Base-by-base conservation (phyloP, 345 rosid species). In the Eucalyptus pumila region DNA sequence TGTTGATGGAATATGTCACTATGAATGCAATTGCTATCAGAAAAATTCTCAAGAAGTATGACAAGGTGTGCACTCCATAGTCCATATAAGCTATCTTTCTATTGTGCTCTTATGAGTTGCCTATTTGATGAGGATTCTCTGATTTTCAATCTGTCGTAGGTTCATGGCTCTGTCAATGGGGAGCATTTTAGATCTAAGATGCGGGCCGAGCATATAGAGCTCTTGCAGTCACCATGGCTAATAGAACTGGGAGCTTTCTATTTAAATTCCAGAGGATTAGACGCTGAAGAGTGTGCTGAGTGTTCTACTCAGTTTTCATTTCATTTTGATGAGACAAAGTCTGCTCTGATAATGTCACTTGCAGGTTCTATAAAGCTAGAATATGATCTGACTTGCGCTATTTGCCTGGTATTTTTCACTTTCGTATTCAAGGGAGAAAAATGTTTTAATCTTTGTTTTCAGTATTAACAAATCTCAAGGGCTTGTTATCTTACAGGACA, bases 171-270 rank as follows among this genome's bases (percentile, higher is more conserved):
- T 86, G 95, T 85, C 15, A 95, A 92, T 90, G 99, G 99, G 86
- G 95, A 92, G 91, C 94, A 95, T 40, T 97, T 98, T 91, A 97
- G 93, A 88, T 92, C 94, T 91, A 96, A 95, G 94, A 80, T 98
- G 98, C 93, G 95, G 90, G 96, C 97, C 2, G 97, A 95, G 87
- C 98, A 96, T 80, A 92, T 94, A 49, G 99, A 98, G 94, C 95
- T 97, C 42, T 90, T 98, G 93, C 99, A 96, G 56, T 97, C 97
- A 19, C 99, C 99, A 86, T 98, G 99, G 99, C 93, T 98, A 50
- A 93, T 97, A 87, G 99, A 98, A 90, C 90, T 98, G 90, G 99
- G 99, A 89, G 99, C 97, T 47, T 95, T 98, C 90, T 95, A 89
- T 90, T 92, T 98, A 91, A 96, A 98, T 91, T 94, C 93, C 51